These are phyloP conservation scores for Colletotrichum acutatum DNA, from an alignment of 2,329 filamentous ascomycete species.

Conservation along the genomic window DNA sequence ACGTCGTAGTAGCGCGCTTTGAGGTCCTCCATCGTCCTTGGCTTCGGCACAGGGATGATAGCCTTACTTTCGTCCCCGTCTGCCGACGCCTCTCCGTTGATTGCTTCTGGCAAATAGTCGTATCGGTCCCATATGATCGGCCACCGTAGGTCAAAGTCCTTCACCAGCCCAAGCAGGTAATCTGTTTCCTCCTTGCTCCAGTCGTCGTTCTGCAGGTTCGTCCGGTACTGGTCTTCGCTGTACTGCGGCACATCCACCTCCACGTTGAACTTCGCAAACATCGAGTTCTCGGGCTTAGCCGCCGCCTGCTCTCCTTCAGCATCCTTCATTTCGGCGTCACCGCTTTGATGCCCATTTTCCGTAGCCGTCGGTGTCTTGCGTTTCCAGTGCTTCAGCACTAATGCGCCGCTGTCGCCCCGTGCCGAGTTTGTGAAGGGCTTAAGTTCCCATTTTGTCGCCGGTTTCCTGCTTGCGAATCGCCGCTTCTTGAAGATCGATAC, in stretches of 20 bases:
- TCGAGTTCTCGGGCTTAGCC: constrained; percentile 62
- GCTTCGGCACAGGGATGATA: constrained; percentile 62
- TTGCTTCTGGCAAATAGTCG: constrained; percentile 70
- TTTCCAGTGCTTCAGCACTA: constrained; percentile 85
- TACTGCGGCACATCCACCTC: constrained; percentile 83
- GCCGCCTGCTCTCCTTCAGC: constrained; percentile 46
- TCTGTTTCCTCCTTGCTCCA: constrained; percentile 97
- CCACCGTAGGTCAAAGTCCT: constrained; percentile 90
- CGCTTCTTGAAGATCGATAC: constrained; percentile 69
- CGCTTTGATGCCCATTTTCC: constrained; percentile 42
- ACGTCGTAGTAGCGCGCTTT: constrained; percentile 93
- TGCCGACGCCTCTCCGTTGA: constrained; percentile 56
- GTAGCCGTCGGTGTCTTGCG: constrained; percentile 63
- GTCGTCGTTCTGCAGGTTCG: constrained; percentile 76
- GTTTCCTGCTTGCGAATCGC: constrained; percentile 64
- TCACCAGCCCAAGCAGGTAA: constrained; percentile 81
- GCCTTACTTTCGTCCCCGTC: constrained; percentile 62
- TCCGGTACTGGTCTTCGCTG: constrained; percentile 86
- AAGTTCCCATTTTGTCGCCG: constrained; percentile 72
- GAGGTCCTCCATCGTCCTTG: constrained; percentile 85
- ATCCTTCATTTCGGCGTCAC: constrained; percentile 45
- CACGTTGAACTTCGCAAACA: constrained; percentile 90
- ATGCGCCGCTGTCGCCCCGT: constrained; percentile 68
- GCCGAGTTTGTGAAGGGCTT: constrained; percentile 81
- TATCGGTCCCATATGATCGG: constrained; percentile 93